Base-by-base conservation (phyloP, 441 rosid genomes). In the Mallotus repandus region DNA sequence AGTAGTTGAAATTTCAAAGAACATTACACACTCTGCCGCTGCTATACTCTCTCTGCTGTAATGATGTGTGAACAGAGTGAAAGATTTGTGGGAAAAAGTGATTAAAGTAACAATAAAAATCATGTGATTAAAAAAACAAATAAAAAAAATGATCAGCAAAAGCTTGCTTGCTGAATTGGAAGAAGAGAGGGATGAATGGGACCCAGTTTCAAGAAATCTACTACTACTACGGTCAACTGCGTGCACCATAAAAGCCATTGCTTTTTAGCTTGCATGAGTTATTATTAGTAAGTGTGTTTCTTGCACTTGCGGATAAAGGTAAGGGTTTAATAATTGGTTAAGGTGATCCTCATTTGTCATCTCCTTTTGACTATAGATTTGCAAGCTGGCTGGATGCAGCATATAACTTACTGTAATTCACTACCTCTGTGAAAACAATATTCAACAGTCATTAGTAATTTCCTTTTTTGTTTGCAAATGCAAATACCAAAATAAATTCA, bases 181-280 rank as follows among this genome's bases (percentile, higher is more conserved):
- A 12, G 59, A 53, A 53, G 11, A 12, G 59, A 53, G 11, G 5
- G 8, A 62, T 35, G 45, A 9, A 19, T 29, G 62, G 72, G 79
- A 49, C 81, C 80, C 70, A 32, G 55, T 43, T 62, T 70, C 12
- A 45, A 45, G 63, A 66, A 64, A 64, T 54, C 54, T 46, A 57
- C 11, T 70, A 54, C 68, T 21, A 46, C 49, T 60, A 70, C 18
- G 10, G 79, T 73, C 86, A 73, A 73, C 52, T 9, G 54, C 62
- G 35, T 49, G 77, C 62, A 48, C 69, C 77, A 67, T 15, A 5
- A 53, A 55, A 9, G n/a, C 58, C 5, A 9, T 48, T 38, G 18
- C 63, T 14, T 22, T 14, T 22, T 38, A 5, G 41, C 50, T 22
- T 66, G 45, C n/a, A 7, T 32, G 41, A 10, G 9, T 45, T 45